phyloP scores from a whole-genome alignment of 2,329 filamentous ascomycete species.

The Xylariales sp. region DNA sequence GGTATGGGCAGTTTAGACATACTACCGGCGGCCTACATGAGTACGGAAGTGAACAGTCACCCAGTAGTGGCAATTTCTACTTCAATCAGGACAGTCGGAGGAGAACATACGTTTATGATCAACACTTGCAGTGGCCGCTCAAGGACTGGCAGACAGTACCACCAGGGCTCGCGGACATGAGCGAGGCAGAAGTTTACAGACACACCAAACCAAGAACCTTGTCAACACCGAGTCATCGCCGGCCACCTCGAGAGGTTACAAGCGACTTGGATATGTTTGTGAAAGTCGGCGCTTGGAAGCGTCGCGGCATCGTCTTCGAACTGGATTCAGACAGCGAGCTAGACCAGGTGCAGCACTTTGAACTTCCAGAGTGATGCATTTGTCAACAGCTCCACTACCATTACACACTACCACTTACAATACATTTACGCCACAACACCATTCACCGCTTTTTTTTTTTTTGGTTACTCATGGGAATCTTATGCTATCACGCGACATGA shows the following conservation, averaged over 20 bases:
- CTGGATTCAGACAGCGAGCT: conserved; percentile 17
- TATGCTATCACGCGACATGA: too few relatives aligned
- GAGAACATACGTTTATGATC: conserved; percentile 23
- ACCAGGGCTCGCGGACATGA: conserved; percentile 15
- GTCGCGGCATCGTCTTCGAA: conserved; percentile 26
- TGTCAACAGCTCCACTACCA: neutral
- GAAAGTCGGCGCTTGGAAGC: conserved; percentile 28
- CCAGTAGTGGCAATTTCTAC: conserved; percentile 22
- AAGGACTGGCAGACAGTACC: conserved; percentile 27
- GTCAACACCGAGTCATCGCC: conserved; percentile 11
- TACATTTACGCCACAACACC: too few relatives aligned
- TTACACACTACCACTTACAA: neutral
- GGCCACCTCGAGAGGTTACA: conserved; percentile 22
- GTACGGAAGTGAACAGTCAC: too few relatives aligned
- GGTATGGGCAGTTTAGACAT: too few relatives aligned
- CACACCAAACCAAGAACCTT: conserved; percentile 9
- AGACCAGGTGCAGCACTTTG: conserved; percentile 23
- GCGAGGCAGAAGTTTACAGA: conserved; percentile 10
- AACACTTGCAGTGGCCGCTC: conserved; percentile 24
- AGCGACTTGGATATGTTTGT: conserved; percentile 20
- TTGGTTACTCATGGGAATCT: too few relatives aligned
- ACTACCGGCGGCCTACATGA: too few relatives aligned
- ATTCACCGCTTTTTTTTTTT: too few relatives aligned
- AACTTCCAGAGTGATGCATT: conserved; percentile 10
- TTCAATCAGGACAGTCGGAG: conserved; percentile 15